A percentile compares a stretch with the other conserved stretches of the same genome.
phyloP scores from a whole-genome alignment of 2,329 filamentous ascomycete species.

The Colletotrichum neosansevieriae region DNA sequence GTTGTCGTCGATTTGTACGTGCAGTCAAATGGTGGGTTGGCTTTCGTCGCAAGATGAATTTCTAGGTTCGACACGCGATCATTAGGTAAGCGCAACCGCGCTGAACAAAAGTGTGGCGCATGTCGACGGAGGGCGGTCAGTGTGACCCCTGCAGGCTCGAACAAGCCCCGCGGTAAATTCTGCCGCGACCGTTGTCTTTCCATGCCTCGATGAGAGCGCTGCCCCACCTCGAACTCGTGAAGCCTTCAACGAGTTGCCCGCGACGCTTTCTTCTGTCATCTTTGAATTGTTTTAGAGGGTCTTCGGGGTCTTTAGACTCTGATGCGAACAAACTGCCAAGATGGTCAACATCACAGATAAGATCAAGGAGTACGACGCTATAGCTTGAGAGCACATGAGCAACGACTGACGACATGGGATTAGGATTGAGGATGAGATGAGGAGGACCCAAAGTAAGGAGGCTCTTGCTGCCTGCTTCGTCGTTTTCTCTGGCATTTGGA shows the following conservation, averaged over 20 bases:
- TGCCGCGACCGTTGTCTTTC: conserved; percentile 28
- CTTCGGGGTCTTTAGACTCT: conserved; percentile 24
- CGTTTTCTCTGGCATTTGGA: neutral
- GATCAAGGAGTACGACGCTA: conserved; percentile 90
- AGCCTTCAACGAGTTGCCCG: conserved; percentile 29
- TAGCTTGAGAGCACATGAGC: neutral
- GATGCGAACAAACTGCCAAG: conserved; percentile 51
- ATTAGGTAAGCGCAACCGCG: conserved; percentile 22
- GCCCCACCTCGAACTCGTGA: conserved; percentile 39
- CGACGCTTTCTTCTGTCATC: neutral
- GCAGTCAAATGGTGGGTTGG: neutral
- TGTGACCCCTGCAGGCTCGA: conserved; percentile 23
- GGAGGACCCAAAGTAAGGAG: conserved; percentile 91
- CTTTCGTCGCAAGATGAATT: conserved; percentile 19
- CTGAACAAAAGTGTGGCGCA: conserved; percentile 35
- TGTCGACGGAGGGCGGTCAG: conserved; percentile 22
- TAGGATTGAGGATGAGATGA: conserved; percentile 99
- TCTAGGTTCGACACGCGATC: neutral
- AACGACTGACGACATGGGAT: conserved; percentile 42
- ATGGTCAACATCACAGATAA: conserved; percentile 99
- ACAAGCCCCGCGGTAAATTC: conserved; percentile 41
- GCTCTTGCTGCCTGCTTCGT: neutral
- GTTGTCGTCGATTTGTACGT: neutral
- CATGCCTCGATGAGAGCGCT: conserved; percentile 19
- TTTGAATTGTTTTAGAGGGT: conserved; percentile 10